Evolutionary conservation across 2,329 filamentous ascomycete genomes (phyloP).

Genomic region (Penicillium sp.): DNA sequence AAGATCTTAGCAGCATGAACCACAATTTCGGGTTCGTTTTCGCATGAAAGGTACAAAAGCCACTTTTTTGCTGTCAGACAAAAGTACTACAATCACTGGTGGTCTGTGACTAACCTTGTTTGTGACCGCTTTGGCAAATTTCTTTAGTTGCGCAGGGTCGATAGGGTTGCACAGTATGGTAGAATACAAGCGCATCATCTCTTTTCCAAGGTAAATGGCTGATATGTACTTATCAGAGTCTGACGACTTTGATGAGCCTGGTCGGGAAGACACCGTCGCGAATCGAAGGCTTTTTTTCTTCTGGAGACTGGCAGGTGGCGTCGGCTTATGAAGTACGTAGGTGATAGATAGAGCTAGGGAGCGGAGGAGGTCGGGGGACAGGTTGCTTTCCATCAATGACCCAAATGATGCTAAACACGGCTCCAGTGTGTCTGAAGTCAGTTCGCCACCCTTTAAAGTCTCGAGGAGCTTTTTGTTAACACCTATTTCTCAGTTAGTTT

Average conservation of each 20-base stretch:
- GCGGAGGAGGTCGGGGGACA: slow-evolving; percentile 80
- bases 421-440: slow-evolving; percentile 68
- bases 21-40: slow-evolving; percentile 80
- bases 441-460: slow-evolving; percentile 79
- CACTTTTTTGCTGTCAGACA: slow-evolving; percentile 55
- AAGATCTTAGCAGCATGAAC: slow-evolving; percentile 79
- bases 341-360: slow-evolving; percentile 90
- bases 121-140: slow-evolving; percentile 90
- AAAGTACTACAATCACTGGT: not conserved
- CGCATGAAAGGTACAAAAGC: slow-evolving; percentile 86
- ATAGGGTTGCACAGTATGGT: slow-evolving; percentile 72
- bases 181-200: slow-evolving; percentile 74
- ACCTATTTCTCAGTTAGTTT: slow-evolving; percentile 50
- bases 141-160: slow-evolving; percentile 68
- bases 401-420: slow-evolving; percentile 78
- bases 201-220: slow-evolving; percentile 69
- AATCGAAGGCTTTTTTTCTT: slow-evolving; percentile 47
- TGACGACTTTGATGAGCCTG: slow-evolving; percentile 34
- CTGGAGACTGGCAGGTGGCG: slow-evolving; percentile 40
- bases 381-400: slow-evolving; percentile 73
- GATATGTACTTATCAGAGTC: slow-evolving; percentile 40
- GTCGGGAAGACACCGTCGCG: slow-evolving; percentile 28
- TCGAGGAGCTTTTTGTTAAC: slow-evolving; percentile 89
- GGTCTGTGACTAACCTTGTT: slow-evolving; percentile 67
- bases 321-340: slow-evolving; percentile 74